Conservation (phyloP, 345 rosid genomes). For the Gossypium anomalum region DNA sequence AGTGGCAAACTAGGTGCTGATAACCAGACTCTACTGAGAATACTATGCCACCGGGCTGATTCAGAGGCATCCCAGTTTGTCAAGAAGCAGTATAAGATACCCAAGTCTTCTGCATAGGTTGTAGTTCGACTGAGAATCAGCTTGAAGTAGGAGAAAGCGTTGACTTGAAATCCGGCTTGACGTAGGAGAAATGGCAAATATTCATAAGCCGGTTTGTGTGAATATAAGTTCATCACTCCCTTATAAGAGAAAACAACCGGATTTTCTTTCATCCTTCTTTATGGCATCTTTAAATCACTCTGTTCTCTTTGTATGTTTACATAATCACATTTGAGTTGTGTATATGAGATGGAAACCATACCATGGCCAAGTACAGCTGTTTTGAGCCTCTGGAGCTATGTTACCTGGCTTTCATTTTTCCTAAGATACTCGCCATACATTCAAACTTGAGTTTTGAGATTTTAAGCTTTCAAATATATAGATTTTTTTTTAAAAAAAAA, state of each 20-base stretch:
- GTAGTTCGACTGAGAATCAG: neutral
- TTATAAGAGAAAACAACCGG: neutral
- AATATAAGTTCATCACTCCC: neutral
- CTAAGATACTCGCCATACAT: neutral
- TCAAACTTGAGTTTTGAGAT: neutral
- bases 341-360: neutral
- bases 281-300: neutral
- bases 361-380: neutral
- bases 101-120: conserved; percentile 52
- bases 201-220: neutral
- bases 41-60: conserved; percentile 84
- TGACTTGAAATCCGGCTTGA: neutral
- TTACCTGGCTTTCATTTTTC: neutral
- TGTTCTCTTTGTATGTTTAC: neutral
- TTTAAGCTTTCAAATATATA: neutral
- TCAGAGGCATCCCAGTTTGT: conserved; percentile 87
- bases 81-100: conserved; percentile 90
- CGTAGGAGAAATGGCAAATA: neutral
- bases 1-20: conserved; percentile 79
- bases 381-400: neutral
- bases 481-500: neutral
- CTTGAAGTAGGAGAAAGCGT: neutral
- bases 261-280: neutral
- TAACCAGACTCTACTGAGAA: conserved; percentile 65
- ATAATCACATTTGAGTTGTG: neutral